Evolutionary conservation across 2,329 filamentous ascomycete species (phyloP), one percentile per base, ranked within the genome.

Genomic region (Venturia carpophila): DNA sequence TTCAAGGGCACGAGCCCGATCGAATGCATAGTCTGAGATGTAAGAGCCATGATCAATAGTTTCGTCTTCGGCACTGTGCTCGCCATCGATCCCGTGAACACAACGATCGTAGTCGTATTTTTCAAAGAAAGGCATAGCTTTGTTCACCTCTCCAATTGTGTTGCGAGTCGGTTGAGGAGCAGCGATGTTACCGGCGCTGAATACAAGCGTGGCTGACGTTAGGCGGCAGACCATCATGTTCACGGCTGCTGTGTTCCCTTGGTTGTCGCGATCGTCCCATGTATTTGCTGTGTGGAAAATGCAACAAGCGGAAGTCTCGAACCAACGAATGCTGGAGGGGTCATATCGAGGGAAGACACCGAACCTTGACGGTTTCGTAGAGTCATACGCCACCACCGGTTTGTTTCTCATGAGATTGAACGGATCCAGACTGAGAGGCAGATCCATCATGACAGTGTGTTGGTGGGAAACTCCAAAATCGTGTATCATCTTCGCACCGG

Each of bases 221-320:
- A 89, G 76, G 3, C 88, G 83, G 68, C 87, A 90, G 1, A 82
- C 84, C 0, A 90, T 77, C 70, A 90, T 81, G 69, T 87, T 85
- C 5, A 90, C 84, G 0, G 79, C 76, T 19, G 70, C 70, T 0
- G 77, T 69, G 66, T 75, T 67, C 13, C 71, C 70, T 24, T 72
- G 68, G 1, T 70, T 34, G 19, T 74, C 67, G 1, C 73, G 68
- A 4, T 81, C 79, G 63, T 89, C 85, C 88, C 87, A 91, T 1
- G 84, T 83, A 68, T 89, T 90, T 0, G 86, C 87, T 0, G 87
- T 88, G 69, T 90, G 88, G 67, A 90, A 89, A 56, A 90, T 87
- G 69, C 86, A 85, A 69, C 86, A 90, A 6, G 85, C 79, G 13
- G 82, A 81, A 0, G 87, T 89, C 73, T 87, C 82, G 67, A 87